phyloP scores from a whole-genome alignment of 225 moss, liverwort and hornwort genomes.

The Lunularia cruciata region DNA sequence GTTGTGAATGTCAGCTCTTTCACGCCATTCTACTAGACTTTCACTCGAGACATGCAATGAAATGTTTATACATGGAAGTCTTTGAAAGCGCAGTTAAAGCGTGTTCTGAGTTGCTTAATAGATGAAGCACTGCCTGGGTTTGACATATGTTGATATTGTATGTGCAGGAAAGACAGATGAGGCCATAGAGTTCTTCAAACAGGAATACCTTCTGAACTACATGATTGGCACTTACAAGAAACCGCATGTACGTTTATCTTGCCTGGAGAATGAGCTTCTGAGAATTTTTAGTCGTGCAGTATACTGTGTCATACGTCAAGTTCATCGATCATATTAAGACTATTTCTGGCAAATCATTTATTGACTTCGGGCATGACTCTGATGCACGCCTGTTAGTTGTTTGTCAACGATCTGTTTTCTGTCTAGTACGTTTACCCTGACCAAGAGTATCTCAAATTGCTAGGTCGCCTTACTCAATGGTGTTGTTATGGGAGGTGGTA shows the following conservation, averaged over 20 bases:
- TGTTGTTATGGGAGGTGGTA: slow-evolving; percentile 97
- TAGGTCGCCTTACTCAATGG: slow-evolving; percentile 88
- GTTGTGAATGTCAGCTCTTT: neutral
- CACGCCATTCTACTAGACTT: neutral
- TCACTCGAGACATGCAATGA: too few species aligned
- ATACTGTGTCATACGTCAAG: too few species aligned
- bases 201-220: slow-evolving; percentile 86
- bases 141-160: too few species aligned
- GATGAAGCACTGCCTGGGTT: neutral
- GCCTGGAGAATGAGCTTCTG: too few species aligned
- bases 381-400: too few species aligned
- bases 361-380: too few species aligned
- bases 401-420: too few species aligned
- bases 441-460: neutral
- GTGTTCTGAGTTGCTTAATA: neutral
- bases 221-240: slow-evolving; percentile 91
- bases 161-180: slow-evolving; percentile 55
- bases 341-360: too few species aligned
- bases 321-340: too few species aligned
- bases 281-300: too few species aligned
- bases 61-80: too few species aligned
- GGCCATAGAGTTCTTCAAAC: slow-evolving; percentile 59
- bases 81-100: neutral
- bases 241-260: slow-evolving; percentile 82
- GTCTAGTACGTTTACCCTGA: too few species aligned